These are phyloP conservation scores for Tetraselmis striata DNA, from an alignment of 139 green algal species.

Conservation along the genomic window DNA sequence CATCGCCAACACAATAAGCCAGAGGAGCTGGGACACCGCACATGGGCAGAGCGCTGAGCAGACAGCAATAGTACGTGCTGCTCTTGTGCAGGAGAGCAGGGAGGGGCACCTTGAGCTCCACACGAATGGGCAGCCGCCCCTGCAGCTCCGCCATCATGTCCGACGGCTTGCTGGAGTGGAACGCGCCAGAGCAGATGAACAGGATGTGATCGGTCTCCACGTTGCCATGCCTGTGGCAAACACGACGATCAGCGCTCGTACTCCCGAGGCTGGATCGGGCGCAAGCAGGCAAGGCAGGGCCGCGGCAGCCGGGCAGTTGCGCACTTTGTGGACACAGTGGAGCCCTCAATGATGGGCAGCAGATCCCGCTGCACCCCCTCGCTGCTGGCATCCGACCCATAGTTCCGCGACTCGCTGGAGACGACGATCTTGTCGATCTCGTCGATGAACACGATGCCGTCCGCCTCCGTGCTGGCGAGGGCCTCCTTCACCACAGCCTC, in stretches of 20 bases:
- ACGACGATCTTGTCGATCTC: slow-evolving; percentile 97
- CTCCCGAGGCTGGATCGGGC: no score
- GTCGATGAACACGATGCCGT: slow-evolving; percentile 95
- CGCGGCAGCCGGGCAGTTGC: background rate
- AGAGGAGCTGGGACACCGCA: no score
- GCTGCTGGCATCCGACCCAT: slow-evolving; percentile 45
- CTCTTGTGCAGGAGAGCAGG: background rate
- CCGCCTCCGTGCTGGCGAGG: slow-evolving; percentile 52
- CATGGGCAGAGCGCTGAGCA: no score
- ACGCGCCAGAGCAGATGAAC: slow-evolving; percentile 92
- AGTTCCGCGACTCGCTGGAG: slow-evolving; percentile 44
- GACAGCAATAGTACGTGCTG: background rate
- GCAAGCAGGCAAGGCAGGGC: no score
- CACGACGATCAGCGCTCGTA: no score
- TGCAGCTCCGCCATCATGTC: slow-evolving; percentile 87
- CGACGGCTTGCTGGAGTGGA: slow-evolving; percentile 81
- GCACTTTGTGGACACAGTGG: slow-evolving; percentile 63
- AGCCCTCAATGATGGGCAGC: slow-evolving; percentile 94
- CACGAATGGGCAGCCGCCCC: slow-evolving; percentile 88
- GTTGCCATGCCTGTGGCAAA: slow-evolving; percentile 67
- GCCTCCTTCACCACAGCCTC: slow-evolving; percentile 73
- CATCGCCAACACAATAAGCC: no score
- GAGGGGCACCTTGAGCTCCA: slow-evolving; percentile 77
- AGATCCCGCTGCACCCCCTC: slow-evolving; percentile 93
- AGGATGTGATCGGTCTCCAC: slow-evolving; percentile 95